Conservation (phyloP, 2,329 filamentous ascomycete genomes). For the Xylariaceae sp. region DNA sequence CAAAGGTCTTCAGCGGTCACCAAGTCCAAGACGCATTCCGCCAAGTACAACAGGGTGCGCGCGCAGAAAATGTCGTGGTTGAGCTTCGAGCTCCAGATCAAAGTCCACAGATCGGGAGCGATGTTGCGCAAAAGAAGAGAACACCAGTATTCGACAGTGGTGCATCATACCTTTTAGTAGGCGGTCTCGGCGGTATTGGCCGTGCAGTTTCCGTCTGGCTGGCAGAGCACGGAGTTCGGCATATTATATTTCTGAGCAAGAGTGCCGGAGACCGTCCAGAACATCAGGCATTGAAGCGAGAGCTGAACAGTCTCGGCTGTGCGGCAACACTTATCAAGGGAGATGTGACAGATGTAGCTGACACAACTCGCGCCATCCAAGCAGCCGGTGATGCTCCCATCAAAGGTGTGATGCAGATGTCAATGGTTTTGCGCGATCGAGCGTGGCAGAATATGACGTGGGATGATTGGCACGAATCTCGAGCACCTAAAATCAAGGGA, state of each 20-base stretch:
- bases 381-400: not conserved
- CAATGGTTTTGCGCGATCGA: slow-evolving; percentile 28
- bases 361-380: slow-evolving; percentile 15
- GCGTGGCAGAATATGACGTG: slow-evolving; percentile 36
- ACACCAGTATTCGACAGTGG: slow-evolving; percentile 13
- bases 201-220: slow-evolving; percentile 30
- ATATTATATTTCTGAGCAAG: slow-evolving; percentile 39
- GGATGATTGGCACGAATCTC: slow-evolving; percentile 31
- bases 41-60: too few species aligned
- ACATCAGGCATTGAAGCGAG: slow-evolving; percentile 18
- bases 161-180: slow-evolving; percentile 32
- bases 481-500: slow-evolving; percentile 38
- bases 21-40: too few species aligned
- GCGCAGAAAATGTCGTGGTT: slow-evolving; percentile 30
- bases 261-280: slow-evolving; percentile 22
- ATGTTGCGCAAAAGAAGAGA: not conserved
- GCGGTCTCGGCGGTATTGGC: slow-evolving; percentile 34
- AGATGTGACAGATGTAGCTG: slow-evolving; percentile 16
- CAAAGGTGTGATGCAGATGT: slow-evolving; percentile 22
- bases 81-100: not conserved
- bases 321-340: slow-evolving; percentile 17
- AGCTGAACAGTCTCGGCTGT: slow-evolving; percentile 26
- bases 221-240: slow-evolving; percentile 37
- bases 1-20: too few species aligned
- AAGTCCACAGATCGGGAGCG: not conserved